phyloP scores from a whole-genome alignment of 2,329 filamentous ascomycete species.

The Venturiaceae sp. region DNA sequence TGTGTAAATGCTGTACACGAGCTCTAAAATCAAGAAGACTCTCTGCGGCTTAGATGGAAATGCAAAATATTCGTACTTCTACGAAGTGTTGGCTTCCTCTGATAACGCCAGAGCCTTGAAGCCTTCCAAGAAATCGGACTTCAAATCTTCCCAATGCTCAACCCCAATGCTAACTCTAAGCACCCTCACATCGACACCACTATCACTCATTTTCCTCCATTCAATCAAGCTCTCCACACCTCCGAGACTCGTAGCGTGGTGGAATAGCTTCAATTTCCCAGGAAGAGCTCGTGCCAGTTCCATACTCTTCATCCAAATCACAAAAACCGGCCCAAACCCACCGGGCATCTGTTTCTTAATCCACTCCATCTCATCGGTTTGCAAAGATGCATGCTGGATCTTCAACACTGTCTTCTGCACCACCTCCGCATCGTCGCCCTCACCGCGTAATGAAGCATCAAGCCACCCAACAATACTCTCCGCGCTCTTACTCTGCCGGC shows the following conservation, averaged over 20 bases:
- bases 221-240: slow-evolving; percentile 95
- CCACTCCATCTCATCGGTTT: slow-evolving; percentile 57
- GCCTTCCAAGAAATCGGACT: slow-evolving; percentile 60
- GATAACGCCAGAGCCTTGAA: slow-evolving; percentile 28
- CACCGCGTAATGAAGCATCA: slow-evolving; percentile 21
- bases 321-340: slow-evolving; percentile 84
- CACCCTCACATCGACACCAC: slow-evolving; percentile 58
- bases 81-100: neutral
- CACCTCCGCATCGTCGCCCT: slow-evolving; percentile 25
- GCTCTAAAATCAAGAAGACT: too few species aligned
- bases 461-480: slow-evolving; percentile 65
- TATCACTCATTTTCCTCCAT: slow-evolving; percentile 87
- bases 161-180: slow-evolving; percentile 78
- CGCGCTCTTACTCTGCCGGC: slow-evolving; percentile 65
- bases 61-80: too few species aligned
- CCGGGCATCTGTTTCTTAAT: slow-evolving; percentile 79
- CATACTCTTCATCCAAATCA: slow-evolving; percentile 54
- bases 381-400: slow-evolving; percentile 71
- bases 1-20: too few species aligned
- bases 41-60: too few species aligned
- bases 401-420: slow-evolving; percentile 47
- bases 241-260: slow-evolving; percentile 88
- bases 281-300: slow-evolving; percentile 60
- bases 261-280: slow-evolving; percentile 71
- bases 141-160: slow-evolving; percentile 78